A percentile compares a stretch with the other conserved stretches of the same genome.
phyloP scores from a whole-genome alignment of 306 rosid genomes.

The Cicer pinnatifidum region DNA sequence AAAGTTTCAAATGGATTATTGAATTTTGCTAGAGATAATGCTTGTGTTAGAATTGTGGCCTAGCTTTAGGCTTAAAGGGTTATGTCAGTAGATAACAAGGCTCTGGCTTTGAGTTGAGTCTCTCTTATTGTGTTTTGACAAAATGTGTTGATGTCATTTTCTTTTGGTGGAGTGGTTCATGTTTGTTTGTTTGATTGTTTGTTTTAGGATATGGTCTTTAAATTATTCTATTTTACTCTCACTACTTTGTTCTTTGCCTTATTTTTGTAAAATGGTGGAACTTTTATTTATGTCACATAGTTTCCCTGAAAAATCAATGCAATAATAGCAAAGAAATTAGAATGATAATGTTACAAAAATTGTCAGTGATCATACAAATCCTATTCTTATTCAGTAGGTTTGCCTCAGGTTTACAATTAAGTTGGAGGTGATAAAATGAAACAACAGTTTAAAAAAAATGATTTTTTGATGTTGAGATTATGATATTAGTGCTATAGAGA shows the following conservation, averaged over 20 bases:
- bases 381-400: no score
- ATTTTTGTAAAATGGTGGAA: neutral
- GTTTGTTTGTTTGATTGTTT: conserved; percentile 37
- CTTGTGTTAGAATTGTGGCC: conserved; percentile 69
- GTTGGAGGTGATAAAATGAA: no score
- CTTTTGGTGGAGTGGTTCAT: conserved; percentile 48
- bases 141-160: conserved; percentile 37
- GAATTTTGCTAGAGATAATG: conserved; percentile 62
- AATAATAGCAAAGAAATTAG: neutral
- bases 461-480: no score
- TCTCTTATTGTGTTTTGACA: conserved; percentile 36
- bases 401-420: no score
- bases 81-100: conserved; percentile 51
- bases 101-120: conserved; percentile 2
- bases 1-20: conserved; percentile 54
- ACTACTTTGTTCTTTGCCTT: neutral
- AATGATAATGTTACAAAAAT: conserved; percentile 17
- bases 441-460: no score
- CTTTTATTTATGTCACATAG: conserved; percentile 19
- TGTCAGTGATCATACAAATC: no score
- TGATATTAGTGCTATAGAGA: no score
- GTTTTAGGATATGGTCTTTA: conserved; percentile 11
- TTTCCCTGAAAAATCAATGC: neutral
- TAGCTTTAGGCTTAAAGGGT: conserved; percentile 51
- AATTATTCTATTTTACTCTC: neutral